Percentiles rank a stretch among this genome's conserved stretches.
Conservation (phyloP, 768 basidiomycete genomes). For the Mycena vulgaris region DNA sequence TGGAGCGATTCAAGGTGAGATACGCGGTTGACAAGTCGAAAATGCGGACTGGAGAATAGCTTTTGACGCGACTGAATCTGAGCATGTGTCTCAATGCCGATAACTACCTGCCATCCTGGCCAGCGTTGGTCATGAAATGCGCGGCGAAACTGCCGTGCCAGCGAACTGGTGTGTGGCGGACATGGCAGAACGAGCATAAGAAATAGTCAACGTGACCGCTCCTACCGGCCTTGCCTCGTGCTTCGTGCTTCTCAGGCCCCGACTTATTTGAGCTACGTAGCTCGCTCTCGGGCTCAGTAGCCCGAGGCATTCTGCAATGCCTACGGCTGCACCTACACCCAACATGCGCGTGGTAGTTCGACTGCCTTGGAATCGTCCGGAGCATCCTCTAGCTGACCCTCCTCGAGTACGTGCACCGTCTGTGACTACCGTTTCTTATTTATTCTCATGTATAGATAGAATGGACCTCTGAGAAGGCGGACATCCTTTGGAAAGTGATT, state of each 20-base stretch:
- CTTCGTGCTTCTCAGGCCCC: background rate
- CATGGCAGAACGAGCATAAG: constrained; percentile 35
- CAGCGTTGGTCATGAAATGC: constrained; percentile 62
- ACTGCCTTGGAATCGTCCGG: constrained; percentile 84
- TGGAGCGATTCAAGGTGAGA: background rate
- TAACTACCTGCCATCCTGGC: constrained; percentile 91
- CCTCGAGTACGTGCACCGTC: constrained; percentile 68
- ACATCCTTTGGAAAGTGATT: constrained; percentile 90
- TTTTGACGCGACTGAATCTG: constrained; percentile 92
- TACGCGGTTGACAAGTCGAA: constrained; percentile 3
- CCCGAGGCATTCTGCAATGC: constrained; percentile 44
- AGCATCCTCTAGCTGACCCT: constrained; percentile 76
- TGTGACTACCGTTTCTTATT: constrained; percentile 15
- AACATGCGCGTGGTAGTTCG: constrained; percentile 82
- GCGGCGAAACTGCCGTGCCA: constrained; percentile 28
- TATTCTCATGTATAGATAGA: constrained; percentile 70
- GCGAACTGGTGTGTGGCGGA: constrained; percentile 14
- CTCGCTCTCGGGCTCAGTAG: no score
- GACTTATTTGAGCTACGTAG: no score
- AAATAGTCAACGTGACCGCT: constrained; percentile 30
- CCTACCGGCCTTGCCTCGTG: background rate
- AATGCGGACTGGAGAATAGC: constrained; percentile 80
- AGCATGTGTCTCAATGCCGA: constrained; percentile 97
- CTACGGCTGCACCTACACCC: constrained; percentile 48
- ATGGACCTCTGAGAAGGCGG: constrained; percentile 89